Base-by-base conservation (phyloP, 2,329 filamentous ascomycete species). In the Nannizzia gypsea region DNA sequence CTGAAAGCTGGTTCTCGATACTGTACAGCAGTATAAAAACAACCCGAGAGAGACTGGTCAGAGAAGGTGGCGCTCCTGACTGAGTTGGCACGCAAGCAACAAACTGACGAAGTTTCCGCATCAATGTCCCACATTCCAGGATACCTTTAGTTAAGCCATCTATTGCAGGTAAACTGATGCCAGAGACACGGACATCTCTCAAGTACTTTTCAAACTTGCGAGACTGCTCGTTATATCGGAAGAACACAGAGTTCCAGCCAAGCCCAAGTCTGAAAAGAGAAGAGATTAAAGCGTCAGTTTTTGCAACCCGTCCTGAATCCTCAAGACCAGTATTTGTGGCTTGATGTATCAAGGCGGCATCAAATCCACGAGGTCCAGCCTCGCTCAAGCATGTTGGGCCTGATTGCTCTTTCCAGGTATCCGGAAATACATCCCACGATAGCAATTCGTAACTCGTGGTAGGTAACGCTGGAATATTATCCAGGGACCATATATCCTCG, bases 171-270 rank as follows among this genome's bases (percentile, higher is more conserved):
- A 75, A 67, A 62, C 79, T 83, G 36, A 77, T 68, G 1, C 82
- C 83, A 1, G 78, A 78, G 31, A 81, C 71, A 1, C 78, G 72
- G 1, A 78, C 71, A 58, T 78, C 70, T 3, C 71, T 66, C 38
- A 80, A 68, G 3, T 70, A 70, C 42, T 72, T 74, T 42, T 73
- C 70, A 58, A 78, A 77, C n/a, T 57, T 65, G 20, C 62, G 66
- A 3, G 64, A 65, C 54, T 68, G 62, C 55, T 70, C 66, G 61
- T 77, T 69, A 65, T 73, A 78, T 5, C 66, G 67, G 60, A 77
- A 77, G 59, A 77, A 70, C 5, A 71, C 64, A 6, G 76, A 78
- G 58, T 70, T 71, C 72, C 76, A 76, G 6, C 76, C 76, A 20
- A 78, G 65, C 13, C 72, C 73, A 20, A 77, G 70, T 38, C 71